These are phyloP conservation scores for Umbilicus rupestris DNA, from an alignment of 164 flowering plant species.

Conservation along the genomic window DNA sequence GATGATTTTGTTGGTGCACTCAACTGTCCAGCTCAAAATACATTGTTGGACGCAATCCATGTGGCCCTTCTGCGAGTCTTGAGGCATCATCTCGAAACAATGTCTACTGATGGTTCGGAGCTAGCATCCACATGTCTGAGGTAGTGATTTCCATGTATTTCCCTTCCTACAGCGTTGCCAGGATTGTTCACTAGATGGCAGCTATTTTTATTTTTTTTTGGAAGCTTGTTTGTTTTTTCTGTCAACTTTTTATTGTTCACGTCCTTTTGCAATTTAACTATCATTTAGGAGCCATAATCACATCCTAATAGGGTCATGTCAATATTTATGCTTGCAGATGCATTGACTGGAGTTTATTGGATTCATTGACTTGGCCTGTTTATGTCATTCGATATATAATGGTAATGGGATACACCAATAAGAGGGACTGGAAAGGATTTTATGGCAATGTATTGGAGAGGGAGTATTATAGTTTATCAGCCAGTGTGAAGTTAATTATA, in stretches of 20 bases:
- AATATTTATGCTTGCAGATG: slow-evolving; percentile 31
- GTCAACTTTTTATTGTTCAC: not conserved
- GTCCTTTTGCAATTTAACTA: not conserved
- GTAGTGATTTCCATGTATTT: slow-evolving; percentile 26
- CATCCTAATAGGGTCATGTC: not conserved
- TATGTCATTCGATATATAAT: slow-evolving; percentile 56
- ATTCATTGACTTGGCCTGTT: slow-evolving; percentile 83
- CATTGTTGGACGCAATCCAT: slow-evolving; percentile 75
- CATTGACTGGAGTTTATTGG: slow-evolving; percentile 85
- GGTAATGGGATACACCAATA: slow-evolving; percentile 48
- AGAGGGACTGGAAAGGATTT: slow-evolving; percentile 53
- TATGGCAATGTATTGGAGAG: slow-evolving; percentile 34
- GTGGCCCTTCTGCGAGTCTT: slow-evolving; percentile 62
- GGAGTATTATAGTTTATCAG: slow-evolving; percentile 65
- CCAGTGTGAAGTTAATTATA: slow-evolving; percentile 45
- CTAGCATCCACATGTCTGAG: slow-evolving; percentile 66
- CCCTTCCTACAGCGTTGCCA: not conserved
- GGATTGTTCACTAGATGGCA: not conserved
- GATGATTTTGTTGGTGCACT: slow-evolving; percentile 89
- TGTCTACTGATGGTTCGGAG: slow-evolving; percentile 59
- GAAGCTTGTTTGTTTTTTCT: not conserved
- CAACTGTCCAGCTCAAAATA: slow-evolving; percentile 45
- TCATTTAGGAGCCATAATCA: not conserved
- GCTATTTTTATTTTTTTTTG: not conserved
- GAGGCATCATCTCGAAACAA: slow-evolving; percentile 45